phyloP scores from a whole-genome alignment of 305 asterid genomes.

The Rubia balearica region DNA sequence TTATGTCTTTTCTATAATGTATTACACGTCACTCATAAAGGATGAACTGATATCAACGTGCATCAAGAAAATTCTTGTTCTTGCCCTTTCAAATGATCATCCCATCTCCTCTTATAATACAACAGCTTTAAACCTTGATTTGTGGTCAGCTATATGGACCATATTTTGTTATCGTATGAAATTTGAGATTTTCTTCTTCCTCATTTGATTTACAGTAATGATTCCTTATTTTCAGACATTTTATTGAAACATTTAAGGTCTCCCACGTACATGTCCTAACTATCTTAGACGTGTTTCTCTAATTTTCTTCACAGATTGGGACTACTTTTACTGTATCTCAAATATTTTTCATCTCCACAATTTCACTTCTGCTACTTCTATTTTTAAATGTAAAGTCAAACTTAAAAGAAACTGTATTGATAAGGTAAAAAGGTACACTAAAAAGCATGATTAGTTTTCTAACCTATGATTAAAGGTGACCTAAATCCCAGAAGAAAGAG shows the following conservation, averaged over 20 bases:
- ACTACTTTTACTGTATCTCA: too few relatives aligned
- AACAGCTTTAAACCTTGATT: background rate
- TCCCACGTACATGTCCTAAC: too few relatives aligned
- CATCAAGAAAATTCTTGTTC: background rate
- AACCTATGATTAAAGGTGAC: background rate
- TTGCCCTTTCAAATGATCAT: background rate
- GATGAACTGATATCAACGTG: slow-evolving; percentile 22
- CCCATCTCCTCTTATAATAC: background rate
- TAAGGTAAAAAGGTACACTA: too few relatives aligned
- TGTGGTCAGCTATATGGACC: background rate
- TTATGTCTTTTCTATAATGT: slow-evolving; percentile 21
- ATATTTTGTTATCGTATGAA: background rate
- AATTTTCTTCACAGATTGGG: too few relatives aligned
- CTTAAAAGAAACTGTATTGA: background rate
- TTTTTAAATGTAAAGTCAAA: background rate
- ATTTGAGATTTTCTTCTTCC: too few relatives aligned
- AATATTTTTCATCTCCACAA: too few relatives aligned
- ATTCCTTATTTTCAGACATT: background rate
- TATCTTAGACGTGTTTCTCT: too few relatives aligned
- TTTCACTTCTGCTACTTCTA: background rate
- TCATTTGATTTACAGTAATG: too few relatives aligned
- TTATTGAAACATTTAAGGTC: background rate
- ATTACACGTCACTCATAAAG: slow-evolving; percentile 29
- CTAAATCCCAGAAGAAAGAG: background rate
- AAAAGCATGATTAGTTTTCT: background rate